Evolutionary conservation across 495 filamentous ascomycete genomes (phyloP).

Genomic region (Aeminium ludgeri): DNA sequence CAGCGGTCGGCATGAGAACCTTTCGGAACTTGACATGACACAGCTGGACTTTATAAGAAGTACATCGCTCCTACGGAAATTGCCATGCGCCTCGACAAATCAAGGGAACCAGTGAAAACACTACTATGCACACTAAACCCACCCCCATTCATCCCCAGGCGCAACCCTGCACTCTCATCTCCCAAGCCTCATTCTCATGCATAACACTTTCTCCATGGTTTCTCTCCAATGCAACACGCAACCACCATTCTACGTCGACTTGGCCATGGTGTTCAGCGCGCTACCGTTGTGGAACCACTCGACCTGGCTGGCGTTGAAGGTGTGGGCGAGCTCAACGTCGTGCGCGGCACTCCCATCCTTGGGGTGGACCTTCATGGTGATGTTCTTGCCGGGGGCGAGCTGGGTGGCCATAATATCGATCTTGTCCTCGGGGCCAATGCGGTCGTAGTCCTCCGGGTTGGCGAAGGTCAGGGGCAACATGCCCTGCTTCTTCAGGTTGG

Average conservation of each 20-base stretch:
- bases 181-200: too few species aligned
- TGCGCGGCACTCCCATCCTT: slow-evolving; percentile 56
- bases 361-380: slow-evolving; percentile 82
- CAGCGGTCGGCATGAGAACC: too few species aligned
- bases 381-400: slow-evolving; percentile 80
- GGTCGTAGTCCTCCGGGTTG: slow-evolving; percentile 93
- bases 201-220: not conserved
- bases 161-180: too few species aligned
- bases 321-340: slow-evolving; percentile 75
- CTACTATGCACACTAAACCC: too few species aligned
- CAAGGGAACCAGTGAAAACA: too few species aligned
- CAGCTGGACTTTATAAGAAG: too few species aligned
- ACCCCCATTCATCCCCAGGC: too few species aligned
- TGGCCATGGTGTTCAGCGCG: slow-evolving; percentile 96
- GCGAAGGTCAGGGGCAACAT: slow-evolving; percentile 95
- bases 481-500: slow-evolving; percentile 99
- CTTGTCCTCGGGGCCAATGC: slow-evolving; percentile 83
- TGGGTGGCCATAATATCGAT: slow-evolving; percentile 82
- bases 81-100: too few species aligned
- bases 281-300: slow-evolving; percentile 97
- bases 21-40: too few species aligned
- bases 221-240: not conserved
- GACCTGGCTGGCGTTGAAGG: slow-evolving; percentile 93
- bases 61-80: too few species aligned
- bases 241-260: slow-evolving; percentile 24